These are phyloP conservation scores for Tardiomyces blankii DNA, from an alignment of 1,139 yeast species.

Conservation along the genomic window DNA sequence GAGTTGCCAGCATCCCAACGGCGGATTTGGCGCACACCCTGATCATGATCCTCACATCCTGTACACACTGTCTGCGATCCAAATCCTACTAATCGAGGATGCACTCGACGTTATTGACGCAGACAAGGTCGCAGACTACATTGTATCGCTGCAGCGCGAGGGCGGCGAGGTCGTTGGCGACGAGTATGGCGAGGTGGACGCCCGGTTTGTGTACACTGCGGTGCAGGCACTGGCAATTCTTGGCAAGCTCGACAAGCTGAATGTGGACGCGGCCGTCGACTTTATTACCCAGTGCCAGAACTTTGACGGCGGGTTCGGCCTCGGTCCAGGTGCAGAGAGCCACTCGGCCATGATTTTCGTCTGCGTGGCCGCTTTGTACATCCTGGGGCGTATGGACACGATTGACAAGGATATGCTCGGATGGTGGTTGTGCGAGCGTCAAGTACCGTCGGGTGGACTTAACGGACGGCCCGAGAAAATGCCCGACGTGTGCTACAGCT, in stretches of 20 bases:
- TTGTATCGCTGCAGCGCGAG: slow-evolving; percentile 46
- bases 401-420: slow-evolving; percentile 45
- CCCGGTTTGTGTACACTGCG: slow-evolving; percentile 80
- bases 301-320: slow-evolving; percentile 94
- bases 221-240: slow-evolving; percentile 61
- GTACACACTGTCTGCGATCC: slow-evolving; percentile 79
- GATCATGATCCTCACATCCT: slow-evolving; percentile 84
- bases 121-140: slow-evolving; percentile 33
- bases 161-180: slow-evolving; percentile 90
- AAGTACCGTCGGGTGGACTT: slow-evolving; percentile 80
- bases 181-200: slow-evolving; percentile 81
- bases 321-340: slow-evolving; percentile 89
- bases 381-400: slow-evolving; percentile 46
- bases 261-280: slow-evolving; percentile 53
- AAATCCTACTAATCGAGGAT: slow-evolving; percentile 59
- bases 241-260: slow-evolving; percentile 47
- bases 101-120: slow-evolving; percentile 35
- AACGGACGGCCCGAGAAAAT: slow-evolving; percentile 95
- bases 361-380: slow-evolving; percentile 70
- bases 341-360: slow-evolving; percentile 89
- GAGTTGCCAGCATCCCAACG: slow-evolving; percentile 47
- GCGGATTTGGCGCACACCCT: slow-evolving; percentile 90
- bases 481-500: slow-evolving; percentile 93
- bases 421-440: slow-evolving; percentile 90
- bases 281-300: slow-evolving; percentile 67